Base-by-base conservation (phyloP, 2,329 filamentous ascomycete genomes). In the Arthrobotrys sphaeroides region DNA sequence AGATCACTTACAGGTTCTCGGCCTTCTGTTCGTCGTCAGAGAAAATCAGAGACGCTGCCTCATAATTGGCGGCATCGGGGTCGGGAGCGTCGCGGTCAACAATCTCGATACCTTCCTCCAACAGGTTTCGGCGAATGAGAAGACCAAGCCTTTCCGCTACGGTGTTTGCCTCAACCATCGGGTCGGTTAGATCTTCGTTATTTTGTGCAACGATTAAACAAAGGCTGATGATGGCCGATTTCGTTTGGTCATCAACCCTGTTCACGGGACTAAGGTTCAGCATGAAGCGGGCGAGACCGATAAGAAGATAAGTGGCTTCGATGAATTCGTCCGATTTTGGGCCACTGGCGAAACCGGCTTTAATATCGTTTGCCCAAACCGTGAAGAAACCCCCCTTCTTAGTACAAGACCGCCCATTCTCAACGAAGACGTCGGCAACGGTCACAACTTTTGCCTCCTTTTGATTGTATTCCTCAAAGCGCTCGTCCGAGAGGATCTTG, bases 221-320 rank as follows among this genome's bases (percentile, higher is more conserved):
- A 2, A 74, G 28, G 1, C 4, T n/a, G 3, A 47, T 45, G 20
- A 74, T 38, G 2, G 55, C 28, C 6, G 9, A 6, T 12, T 22
- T 53, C 6, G 36, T 65, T 10, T 53, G 13, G 2, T 24, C 20
- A 0, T 74, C 62, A 36, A 74, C 26, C 6, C 43, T 62, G 20
- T 74, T 64, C 1, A 64, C 57, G 1, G 70, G 70, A 22, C 45
- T 74, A 20, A 67, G 47, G 20, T 13, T 62, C 5, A 68, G 26
- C 13, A 38, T 51, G n/a, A 74, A 59, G 12, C 62, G 62, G 3
- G 55, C 22, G 13, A 59, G 31, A 10, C 62, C 62, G 7, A 49
- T 31, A 1, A 68, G 16, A 2, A 55, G 53, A 0, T 6, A 18
- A 1, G 62, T 38, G 3, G 60, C 38, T 2, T 47, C 26, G 7